These are phyloP conservation scores for Aureobasidium sp. DNA, from an alignment of 2,329 filamentous ascomycete genomes.

Conservation along the genomic window DNA sequence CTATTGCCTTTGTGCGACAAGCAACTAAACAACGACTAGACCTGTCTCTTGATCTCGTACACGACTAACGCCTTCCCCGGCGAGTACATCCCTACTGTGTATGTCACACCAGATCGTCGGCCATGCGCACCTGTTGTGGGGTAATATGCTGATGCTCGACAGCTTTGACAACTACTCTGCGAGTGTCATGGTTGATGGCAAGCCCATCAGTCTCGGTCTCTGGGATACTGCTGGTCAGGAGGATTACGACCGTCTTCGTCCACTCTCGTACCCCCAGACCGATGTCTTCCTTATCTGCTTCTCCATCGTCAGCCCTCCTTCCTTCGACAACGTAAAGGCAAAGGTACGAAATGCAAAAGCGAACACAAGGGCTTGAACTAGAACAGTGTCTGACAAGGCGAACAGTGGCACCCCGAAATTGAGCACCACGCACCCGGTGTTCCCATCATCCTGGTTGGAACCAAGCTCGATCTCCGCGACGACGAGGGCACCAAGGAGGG, in stretches of 20 bases:
- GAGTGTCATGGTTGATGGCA: slow-evolving; percentile 98
- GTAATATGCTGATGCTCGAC: slow-evolving; percentile 12
- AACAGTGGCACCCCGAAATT: slow-evolving; percentile 95
- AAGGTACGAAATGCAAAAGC: slow-evolving; percentile 57
- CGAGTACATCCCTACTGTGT: slow-evolving; percentile 99
- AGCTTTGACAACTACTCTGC: slow-evolving; percentile 99
- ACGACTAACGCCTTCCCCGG: slow-evolving; percentile 99
- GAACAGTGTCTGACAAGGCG: background rate
- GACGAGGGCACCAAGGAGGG: slow-evolving; percentile 75
- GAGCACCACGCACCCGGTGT: slow-evolving; percentile 93
- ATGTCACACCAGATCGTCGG: slow-evolving; percentile 31
- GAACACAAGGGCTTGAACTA: background rate
- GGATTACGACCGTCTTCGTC: slow-evolving; percentile 96
- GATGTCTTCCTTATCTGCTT: slow-evolving; percentile 99
- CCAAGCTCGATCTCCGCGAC: slow-evolving; percentile 92
- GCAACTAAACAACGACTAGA: slow-evolving; percentile 48
- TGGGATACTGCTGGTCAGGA: slow-evolving; percentile 99
- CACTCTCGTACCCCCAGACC: slow-evolving; percentile 95
- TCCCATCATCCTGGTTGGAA: slow-evolving; percentile 93
- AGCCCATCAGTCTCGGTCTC: slow-evolving; percentile 92
- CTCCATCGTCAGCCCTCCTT: slow-evolving; percentile 93
- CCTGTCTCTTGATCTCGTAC: slow-evolving; percentile 98
- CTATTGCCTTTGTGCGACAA: slow-evolving; percentile 6
- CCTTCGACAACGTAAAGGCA: slow-evolving; percentile 97
- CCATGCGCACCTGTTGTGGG: background rate